Percentiles rank a stretch among this genome's conserved stretches.
phyloP scores from a whole-genome alignment of 2,329 filamentous ascomycete species.

The Colletotrichum noveboracense region DNA sequence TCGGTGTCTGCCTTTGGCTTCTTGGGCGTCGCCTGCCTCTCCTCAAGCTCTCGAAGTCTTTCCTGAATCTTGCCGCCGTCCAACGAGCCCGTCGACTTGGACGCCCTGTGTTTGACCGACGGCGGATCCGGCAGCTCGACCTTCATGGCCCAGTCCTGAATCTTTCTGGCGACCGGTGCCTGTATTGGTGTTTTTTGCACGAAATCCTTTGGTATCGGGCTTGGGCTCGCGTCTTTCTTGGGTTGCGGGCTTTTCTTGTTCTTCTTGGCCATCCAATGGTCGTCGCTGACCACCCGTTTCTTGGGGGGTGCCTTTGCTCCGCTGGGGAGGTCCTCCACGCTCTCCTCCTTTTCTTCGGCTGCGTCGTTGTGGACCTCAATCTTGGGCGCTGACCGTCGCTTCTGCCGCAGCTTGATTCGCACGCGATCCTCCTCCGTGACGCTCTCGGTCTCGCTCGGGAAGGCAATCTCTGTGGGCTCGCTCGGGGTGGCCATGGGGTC shows the following conservation, averaged over 20 bases:
- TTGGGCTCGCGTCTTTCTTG: constrained; percentile 31
- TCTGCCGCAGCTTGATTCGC: constrained; percentile 59
- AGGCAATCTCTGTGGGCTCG: constrained; percentile 66
- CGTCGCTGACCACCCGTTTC: constrained; percentile 92
- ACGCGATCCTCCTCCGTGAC: constrained; percentile 67
- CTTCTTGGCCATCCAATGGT: constrained; percentile 78
- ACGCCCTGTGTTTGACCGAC: constrained; percentile 40
- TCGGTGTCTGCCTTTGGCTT: constrained; percentile 35
- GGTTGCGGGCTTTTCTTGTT: constrained; percentile 53
- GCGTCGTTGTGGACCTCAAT: constrained; percentile 34
- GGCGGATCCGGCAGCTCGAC: constrained; percentile 54
- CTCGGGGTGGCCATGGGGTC: constrained; percentile 58
- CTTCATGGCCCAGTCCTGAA: constrained; percentile 65
- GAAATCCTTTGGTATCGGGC: constrained; percentile 64
- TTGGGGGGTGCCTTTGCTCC: constrained; percentile 70
- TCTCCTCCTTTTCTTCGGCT: constrained; percentile 28
- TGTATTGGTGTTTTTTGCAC: constrained; percentile 57
- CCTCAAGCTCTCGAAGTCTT: constrained; percentile 19
- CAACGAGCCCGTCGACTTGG: constrained; percentile 37
- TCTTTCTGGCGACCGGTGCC: constrained; percentile 62
- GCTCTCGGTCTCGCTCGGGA: constrained; percentile 63
- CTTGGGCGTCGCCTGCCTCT: constrained; percentile 11
- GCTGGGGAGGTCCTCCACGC: constrained; percentile 21
- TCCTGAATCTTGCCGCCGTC: constrained; percentile 31
- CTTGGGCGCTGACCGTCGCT: constrained; percentile 40